A percentile compares a stretch with the other conserved stretches of the same genome.
phyloP scores from a whole-genome alignment of 257 asterid genomes.

The Solanum appendiculatum region DNA sequence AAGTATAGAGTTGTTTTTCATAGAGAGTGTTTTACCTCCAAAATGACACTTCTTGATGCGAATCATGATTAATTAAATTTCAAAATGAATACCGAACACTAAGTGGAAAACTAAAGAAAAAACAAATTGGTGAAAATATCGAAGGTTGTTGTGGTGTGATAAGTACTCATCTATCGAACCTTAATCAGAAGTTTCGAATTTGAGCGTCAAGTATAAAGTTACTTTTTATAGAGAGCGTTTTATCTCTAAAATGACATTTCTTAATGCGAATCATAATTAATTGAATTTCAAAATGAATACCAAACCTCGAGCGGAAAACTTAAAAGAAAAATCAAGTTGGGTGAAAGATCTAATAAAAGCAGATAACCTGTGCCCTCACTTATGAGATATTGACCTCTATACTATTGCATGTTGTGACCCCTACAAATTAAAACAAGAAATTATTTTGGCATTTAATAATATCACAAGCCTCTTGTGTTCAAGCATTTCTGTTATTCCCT shows the following conservation, averaged over 20 bases:
- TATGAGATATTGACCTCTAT: conserved; percentile 1
- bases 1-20: accelerated
- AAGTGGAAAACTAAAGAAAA: too few relatives aligned
- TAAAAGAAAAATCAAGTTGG: background rate
- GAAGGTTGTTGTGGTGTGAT: too few relatives aligned
- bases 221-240: background rate
- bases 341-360: background rate
- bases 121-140: background rate
- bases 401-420: background rate
- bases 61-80: background rate
- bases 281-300: accelerated
- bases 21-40: accelerated
- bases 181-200: background rate
- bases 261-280: accelerated
- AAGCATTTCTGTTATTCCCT: background rate
- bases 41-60: accelerated
- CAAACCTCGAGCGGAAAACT: too few relatives aligned
- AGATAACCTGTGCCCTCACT: conserved; percentile 7
- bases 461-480: background rate
- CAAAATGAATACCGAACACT: accelerated
- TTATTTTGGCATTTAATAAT: background rate
- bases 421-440: background rate
- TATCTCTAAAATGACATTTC: background rate
- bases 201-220: accelerated
- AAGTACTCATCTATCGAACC: too few relatives aligned